Conservation (phyloP, 176 grass and related monocot genomes). For the Aechmea fasciata region DNA sequence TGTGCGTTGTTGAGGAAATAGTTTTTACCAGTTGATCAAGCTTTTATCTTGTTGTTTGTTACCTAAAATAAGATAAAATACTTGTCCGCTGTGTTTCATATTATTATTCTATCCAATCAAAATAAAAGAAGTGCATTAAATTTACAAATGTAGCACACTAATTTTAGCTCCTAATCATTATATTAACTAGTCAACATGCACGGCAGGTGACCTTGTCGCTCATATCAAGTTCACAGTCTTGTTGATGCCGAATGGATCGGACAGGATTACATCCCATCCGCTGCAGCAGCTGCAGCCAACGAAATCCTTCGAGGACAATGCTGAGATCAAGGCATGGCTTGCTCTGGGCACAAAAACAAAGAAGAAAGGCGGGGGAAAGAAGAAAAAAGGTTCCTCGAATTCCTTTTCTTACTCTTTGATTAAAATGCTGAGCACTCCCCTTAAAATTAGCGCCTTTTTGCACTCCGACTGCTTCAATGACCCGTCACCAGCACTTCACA, state of each 20-base stretch:
- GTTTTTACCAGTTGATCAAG: no score
- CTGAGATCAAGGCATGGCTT: conserved; percentile 91
- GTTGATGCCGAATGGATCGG: conserved; percentile 87
- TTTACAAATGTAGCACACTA: background rate
- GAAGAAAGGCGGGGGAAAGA: conserved; percentile 97
- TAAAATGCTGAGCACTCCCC: background rate
- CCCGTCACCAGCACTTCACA: no score
- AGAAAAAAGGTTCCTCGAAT: conserved; percentile 61
- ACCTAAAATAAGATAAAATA: background rate
- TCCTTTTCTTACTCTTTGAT: background rate
- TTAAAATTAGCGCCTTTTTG: no score
- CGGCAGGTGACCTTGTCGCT: conserved; percentile 82
- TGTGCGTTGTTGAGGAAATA: no score
- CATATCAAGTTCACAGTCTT: conserved; percentile 96
- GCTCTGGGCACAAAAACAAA: conserved; percentile 90
- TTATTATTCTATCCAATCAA: background rate
- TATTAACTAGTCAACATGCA: conserved; percentile 12
- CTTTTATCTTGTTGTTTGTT: no score
- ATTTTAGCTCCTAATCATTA: background rate
- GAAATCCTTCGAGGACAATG: conserved; percentile 53
- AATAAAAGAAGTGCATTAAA: background rate
- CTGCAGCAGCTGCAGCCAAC: conserved; percentile 51
- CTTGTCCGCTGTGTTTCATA: background rate
- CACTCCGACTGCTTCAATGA: no score
- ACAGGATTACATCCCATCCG: conserved; percentile 62